Percentiles rank a stretch among this genome's conserved stretches.
Evolutionary conservation across 2,329 filamentous ascomycete genomes (phyloP).

Genomic region (Sporothrix mexicana): DNA sequence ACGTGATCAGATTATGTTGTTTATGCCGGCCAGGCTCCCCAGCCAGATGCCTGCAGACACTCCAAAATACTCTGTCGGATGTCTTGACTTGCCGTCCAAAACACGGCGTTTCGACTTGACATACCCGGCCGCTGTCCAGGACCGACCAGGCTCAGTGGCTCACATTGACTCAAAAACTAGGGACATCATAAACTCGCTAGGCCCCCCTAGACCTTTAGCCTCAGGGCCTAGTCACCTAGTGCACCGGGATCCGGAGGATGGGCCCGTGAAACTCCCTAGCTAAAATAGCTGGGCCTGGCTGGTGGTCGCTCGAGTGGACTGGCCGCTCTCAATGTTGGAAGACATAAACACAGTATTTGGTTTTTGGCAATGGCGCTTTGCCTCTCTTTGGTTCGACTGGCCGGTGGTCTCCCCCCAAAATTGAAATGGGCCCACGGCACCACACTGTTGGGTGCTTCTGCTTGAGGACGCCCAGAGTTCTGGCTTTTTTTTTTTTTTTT

Average conservation of each 20-base stretch:
- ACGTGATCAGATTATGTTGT: not conserved
- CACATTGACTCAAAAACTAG: too few relatives aligned
- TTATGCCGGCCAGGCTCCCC: not conserved
- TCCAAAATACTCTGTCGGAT: too few relatives aligned
- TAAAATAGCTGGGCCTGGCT: slow-evolving; percentile 2
- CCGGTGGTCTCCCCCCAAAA: not conserved
- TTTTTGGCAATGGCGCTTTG: not conserved
- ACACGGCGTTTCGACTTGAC: too few relatives aligned
- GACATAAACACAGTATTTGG: not conserved
- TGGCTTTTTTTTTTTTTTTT: not conserved
- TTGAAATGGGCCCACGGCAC: not conserved
- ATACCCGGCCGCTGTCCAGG: too few relatives aligned
- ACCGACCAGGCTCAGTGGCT: too few relatives aligned
- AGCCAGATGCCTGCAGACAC: not conserved
- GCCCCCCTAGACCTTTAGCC: not conserved
- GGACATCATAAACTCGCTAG: too few relatives aligned
- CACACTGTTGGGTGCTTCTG: not conserved
- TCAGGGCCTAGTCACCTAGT: not conserved
- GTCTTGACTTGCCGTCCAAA: too few relatives aligned
- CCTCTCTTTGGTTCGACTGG: not conserved
- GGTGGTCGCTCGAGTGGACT: not conserved
- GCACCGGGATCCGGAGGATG: slow-evolving; percentile 9
- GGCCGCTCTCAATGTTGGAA: too few relatives aligned
- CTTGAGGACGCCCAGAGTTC: too few relatives aligned
- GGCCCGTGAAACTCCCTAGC: slow-evolving; percentile 3